Conservation (phyloP, 2,329 filamentous ascomycete genomes). For the Aspergillus pseudoviridinutans region DNA sequence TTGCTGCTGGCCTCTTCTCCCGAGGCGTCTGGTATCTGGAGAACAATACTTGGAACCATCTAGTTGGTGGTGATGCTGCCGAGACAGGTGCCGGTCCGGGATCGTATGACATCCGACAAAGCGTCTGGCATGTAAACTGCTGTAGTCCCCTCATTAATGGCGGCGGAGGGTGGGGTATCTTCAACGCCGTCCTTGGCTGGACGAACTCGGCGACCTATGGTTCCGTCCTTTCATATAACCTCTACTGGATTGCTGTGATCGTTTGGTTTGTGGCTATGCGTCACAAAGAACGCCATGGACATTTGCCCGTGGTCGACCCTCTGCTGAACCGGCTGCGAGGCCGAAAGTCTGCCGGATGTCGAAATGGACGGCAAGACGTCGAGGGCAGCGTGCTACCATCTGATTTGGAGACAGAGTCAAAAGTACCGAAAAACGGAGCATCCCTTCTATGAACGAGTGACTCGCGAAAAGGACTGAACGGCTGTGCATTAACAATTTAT, state of each 20-base stretch:
- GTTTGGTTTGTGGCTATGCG: slow-evolving; percentile 60
- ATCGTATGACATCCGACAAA: slow-evolving; percentile 73
- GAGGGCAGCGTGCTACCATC: not conserved
- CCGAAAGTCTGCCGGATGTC: not conserved
- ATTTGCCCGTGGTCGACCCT: not conserved
- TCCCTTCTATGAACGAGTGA: not conserved
- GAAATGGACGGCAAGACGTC: not conserved
- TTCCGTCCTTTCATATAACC: slow-evolving; percentile 79
- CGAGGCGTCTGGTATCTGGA: slow-evolving; percentile 71
- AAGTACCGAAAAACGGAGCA: not conserved
- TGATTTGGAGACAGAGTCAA: not conserved
- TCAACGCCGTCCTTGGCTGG: slow-evolving; percentile 85
- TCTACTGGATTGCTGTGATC: slow-evolving; percentile 78
- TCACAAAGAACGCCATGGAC: slow-evolving; percentile 58
- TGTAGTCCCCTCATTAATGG: slow-evolving; percentile 71
- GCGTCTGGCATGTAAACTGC: slow-evolving; percentile 82
- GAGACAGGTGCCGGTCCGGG: slow-evolving; percentile 66
- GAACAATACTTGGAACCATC: slow-evolving; percentile 61
- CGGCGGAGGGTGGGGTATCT: slow-evolving; percentile 78
- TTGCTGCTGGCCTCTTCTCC: slow-evolving; percentile 77
- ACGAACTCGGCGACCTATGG: slow-evolving; percentile 84
- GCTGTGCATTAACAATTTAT: not conserved
- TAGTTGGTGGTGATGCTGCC: slow-evolving; percentile 52
- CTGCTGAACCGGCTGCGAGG: not conserved
- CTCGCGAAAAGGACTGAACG: too few relatives aligned